Percentiles rank a stretch among this genome's conserved stretches.
Conservation (phyloP, 352 stramenopile species). For the Globisporangium apiculatum region DNA sequence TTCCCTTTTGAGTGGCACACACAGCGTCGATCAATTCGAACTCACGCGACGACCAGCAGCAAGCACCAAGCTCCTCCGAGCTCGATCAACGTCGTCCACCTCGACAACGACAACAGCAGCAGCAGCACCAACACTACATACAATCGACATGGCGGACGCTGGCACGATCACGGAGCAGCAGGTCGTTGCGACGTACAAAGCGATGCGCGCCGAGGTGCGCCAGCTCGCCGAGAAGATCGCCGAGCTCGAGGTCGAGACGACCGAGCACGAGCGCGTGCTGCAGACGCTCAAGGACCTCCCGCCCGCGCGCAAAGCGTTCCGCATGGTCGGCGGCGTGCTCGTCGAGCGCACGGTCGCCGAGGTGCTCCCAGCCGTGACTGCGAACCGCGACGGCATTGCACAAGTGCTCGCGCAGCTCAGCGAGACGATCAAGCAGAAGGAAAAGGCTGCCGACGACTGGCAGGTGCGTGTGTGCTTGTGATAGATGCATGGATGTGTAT, state of each 20-base stretch:
- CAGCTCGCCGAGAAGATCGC: slow-evolving; percentile 82
- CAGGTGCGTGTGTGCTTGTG: slow-evolving; percentile 27
- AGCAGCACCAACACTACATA: background rate
- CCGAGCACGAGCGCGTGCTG: slow-evolving; percentile 81
- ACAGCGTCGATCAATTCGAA: background rate
- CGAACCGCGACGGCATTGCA: slow-evolving; percentile 75
- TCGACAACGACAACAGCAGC: slow-evolving; percentile 1
- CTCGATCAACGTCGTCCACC: too few relatives aligned
- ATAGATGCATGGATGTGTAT: slow-evolving; percentile 1
- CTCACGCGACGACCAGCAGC: background rate
- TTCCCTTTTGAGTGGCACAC: background rate
- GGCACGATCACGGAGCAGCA: slow-evolving; percentile 77
- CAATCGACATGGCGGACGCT: slow-evolving; percentile 23
- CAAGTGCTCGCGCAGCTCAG: slow-evolving; percentile 72
- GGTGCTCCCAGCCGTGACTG: slow-evolving; percentile 89
- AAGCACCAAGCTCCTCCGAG: too few relatives aligned
- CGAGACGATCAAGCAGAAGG: slow-evolving; percentile 81
- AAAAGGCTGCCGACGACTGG: slow-evolving; percentile 74
- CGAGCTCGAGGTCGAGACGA: slow-evolving; percentile 78
- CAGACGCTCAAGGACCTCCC: slow-evolving; percentile 72
- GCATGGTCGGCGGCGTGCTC: slow-evolving; percentile 94
- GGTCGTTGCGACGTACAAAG: slow-evolving; percentile 83
- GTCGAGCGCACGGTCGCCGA: slow-evolving; percentile 95
- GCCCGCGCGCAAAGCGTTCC: slow-evolving; percentile 86
- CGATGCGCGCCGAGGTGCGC: slow-evolving; percentile 73